phyloP scores from a whole-genome alignment of 2,329 filamentous ascomycete genomes.

The Fusarium goolgardi region DNA sequence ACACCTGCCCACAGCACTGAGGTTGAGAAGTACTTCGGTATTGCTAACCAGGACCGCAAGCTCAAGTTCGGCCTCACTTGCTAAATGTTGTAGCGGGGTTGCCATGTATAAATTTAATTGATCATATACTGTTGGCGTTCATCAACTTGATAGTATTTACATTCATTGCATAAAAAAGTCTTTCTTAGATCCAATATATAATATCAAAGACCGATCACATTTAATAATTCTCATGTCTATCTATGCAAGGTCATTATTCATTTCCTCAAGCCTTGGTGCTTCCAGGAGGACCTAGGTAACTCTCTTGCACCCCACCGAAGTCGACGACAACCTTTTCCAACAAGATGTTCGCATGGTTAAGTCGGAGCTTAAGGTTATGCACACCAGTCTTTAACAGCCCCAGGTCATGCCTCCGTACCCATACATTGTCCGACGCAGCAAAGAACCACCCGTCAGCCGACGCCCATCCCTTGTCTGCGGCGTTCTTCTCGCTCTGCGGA shows the following conservation, averaged over 20 bases:
- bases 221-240: neutral
- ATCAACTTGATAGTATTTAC: neutral
- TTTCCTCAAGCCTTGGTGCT: neutral
- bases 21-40: constrained; percentile 44
- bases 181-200: neutral
- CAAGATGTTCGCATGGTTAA: constrained; percentile 31
- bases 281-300: constrained; percentile 34
- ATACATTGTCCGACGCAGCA: constrained; percentile 36
- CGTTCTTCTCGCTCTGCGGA: constrained; percentile 28
- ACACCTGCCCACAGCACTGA: constrained; percentile 30
- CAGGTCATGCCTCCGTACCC: constrained; percentile 20
- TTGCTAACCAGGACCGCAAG: constrained; percentile 41
- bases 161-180: constrained; percentile 12
- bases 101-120: neutral
- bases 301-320: constrained; percentile 16
- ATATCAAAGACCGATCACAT: neutral
- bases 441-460: constrained; percentile 36
- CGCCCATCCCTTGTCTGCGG: constrained; percentile 31
- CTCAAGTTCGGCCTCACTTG: constrained; percentile 42
- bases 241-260: rapidly evolving
- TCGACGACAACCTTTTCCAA: constrained; percentile 41
- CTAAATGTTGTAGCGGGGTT: constrained; percentile 4
- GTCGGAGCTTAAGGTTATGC: constrained; percentile 12
- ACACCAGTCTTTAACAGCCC: neutral
- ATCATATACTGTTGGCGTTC: neutral